Percentiles rank a stretch among this genome's conserved stretches.
phyloP scores from a whole-genome alignment of 176 grass and related monocot species.

The Aegilops speltoides region DNA sequence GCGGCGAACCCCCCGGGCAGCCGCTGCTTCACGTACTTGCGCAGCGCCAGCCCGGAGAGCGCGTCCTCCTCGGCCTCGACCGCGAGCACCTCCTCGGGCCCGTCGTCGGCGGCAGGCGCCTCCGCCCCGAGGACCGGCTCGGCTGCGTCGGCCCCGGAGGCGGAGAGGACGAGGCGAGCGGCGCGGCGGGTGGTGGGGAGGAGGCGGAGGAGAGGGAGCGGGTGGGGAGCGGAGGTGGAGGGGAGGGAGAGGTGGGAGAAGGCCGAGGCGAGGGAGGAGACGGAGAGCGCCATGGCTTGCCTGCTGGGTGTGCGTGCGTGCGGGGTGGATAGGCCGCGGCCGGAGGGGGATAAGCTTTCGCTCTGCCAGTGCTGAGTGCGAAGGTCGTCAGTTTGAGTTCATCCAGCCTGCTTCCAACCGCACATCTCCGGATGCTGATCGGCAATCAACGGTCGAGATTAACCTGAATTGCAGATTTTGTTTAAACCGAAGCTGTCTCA shows the following conservation, averaged over 20 bases:
- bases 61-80: constrained; percentile 43
- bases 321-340: constrained; percentile 37
- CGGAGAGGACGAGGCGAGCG: constrained; percentile 22
- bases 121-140: constrained; percentile 19
- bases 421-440: neutral
- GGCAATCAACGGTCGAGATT: neutral
- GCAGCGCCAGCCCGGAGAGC: constrained; percentile 29
- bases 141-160: constrained; percentile 30
- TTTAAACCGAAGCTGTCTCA: neutral
- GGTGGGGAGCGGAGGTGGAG: constrained; percentile 27
- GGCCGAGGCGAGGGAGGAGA: constrained; percentile 66
- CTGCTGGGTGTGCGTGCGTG: neutral
- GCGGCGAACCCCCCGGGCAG: constrained; percentile 85
- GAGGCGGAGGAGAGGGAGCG: neutral
- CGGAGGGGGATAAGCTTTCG: constrained; percentile 35
- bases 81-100: constrained; percentile 18
- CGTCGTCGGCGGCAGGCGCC: constrained; percentile 1
- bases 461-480: neutral
- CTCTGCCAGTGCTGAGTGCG: neutral
- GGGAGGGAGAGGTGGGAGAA: constrained; percentile 71
- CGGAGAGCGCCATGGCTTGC: constrained; percentile 54
- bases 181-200: neutral
- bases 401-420: neutral
- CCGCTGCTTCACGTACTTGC: constrained; percentile 84
- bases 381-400: neutral